Conservation (phyloP, 257 asterid genomes). For the Gynochthodes officinalis region DNA sequence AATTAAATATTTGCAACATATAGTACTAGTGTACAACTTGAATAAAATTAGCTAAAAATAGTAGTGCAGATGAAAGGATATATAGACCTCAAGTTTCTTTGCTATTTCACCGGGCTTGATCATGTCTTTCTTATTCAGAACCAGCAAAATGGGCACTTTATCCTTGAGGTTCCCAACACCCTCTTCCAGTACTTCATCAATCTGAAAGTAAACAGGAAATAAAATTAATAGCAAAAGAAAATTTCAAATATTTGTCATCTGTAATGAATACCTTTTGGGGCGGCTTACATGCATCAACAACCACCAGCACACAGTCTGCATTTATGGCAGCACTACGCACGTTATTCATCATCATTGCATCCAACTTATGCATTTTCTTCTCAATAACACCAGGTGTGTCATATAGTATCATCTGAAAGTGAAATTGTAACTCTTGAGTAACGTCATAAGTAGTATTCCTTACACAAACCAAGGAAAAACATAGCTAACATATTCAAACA, state of each 20-base stretch:
- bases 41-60: not conserved
- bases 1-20: not conserved
- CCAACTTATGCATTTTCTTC: slow-evolving; percentile 95
- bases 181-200: slow-evolving; percentile 78
- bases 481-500: not conserved
- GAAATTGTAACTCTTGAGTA: slow-evolving; percentile 14
- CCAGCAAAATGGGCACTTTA: slow-evolving; percentile 71
- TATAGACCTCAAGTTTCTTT: slow-evolving; percentile 76
- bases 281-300: slow-evolving; percentile 79
- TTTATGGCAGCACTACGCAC: slow-evolving; percentile 83
- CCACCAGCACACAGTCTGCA: slow-evolving; percentile 89
- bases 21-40: not conserved
- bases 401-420: slow-evolving; percentile 82
- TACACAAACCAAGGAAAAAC: not conserved
- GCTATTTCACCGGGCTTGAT: slow-evolving; percentile 98
- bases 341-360: slow-evolving; percentile 94
- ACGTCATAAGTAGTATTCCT: not conserved
- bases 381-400: slow-evolving; percentile 98
- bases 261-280: slow-evolving; percentile 65
- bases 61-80: not conserved
- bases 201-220: slow-evolving; percentile 36
- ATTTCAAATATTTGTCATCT: not conserved
- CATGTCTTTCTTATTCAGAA: slow-evolving; percentile 90
- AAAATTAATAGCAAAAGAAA: not conserved
- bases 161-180: slow-evolving; percentile 61